Base-by-base conservation (phyloP, 257 asterid species). In the Fraxinus pennsylvanica region DNA sequence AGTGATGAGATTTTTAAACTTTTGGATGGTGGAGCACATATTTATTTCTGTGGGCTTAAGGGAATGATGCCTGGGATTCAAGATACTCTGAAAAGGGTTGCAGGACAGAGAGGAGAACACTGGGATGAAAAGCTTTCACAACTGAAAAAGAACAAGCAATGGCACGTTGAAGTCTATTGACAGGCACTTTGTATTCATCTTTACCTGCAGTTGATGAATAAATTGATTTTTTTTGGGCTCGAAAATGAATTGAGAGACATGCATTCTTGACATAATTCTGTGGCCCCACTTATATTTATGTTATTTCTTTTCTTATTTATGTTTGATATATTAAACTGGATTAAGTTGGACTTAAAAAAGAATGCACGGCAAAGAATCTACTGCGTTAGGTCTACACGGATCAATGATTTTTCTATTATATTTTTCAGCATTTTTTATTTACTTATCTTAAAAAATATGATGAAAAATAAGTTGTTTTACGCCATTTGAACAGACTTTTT, bases 51-150 rank as follows among this genome's bases (percentile, higher is more conserved):
- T 74, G 77, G 77, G 52, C 27, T 73, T 30, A 43, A 9, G 19
- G 99, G 99, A 71, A 95, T 95, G 99, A 95, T 95, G 98, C 96
- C 96, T 0, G 99, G 99, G 74, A 95, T 95, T 77, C 99, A 95
- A 73, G 99, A 88, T 10, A 95, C 99, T 9, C 79, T 95, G 85
- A 95, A 86, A 87, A 89, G 84, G 86, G 98, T 91, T 30, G 97
- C 99, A 3, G 96, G 85, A 82, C 77, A 80, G 84, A 86, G 96
- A 68, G 99, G 97, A 73, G 98, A 95, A 81, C 91, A 87, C 75
- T 95, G 99, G 98, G 98, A 91, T 9, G 87, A 85, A 86, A 92
- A 92, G 92, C 95, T 91, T 5, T 84, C 96, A 6, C 89, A 85
- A 68, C 90, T 95, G 75, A 95, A 95, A 79, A 95, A 89, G 96